Conservation (phyloP, 352 stramenopile genomes). For the Halophytophthora polymorphica region DNA sequence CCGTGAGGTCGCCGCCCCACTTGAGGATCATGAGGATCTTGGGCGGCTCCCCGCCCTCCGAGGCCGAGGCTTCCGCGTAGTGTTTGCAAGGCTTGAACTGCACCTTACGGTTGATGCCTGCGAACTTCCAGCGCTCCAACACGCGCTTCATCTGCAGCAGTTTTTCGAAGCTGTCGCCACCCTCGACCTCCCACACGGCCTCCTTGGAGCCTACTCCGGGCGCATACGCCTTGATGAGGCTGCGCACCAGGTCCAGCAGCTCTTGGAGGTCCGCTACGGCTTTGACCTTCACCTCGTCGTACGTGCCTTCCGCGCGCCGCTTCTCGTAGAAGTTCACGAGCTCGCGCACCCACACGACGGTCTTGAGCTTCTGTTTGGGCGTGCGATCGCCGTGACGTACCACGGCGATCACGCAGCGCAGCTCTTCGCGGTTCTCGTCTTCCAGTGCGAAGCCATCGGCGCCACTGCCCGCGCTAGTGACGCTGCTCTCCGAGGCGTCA, state of each 20-base stretch:
- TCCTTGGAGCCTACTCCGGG: slow-evolving; percentile 77
- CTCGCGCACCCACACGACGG: slow-evolving; percentile 82
- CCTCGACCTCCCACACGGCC: slow-evolving; percentile 81
- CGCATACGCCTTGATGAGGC: slow-evolving; percentile 79
- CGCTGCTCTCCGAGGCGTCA: slow-evolving; percentile 66
- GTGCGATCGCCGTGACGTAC: slow-evolving; percentile 98
- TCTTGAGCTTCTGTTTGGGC: slow-evolving; percentile 99
- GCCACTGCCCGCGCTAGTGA: slow-evolving; percentile 52
- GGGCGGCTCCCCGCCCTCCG: slow-evolving; percentile 45
- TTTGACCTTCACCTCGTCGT: slow-evolving; percentile 86
- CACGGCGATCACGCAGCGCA: slow-evolving; percentile 98
- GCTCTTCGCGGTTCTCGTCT: slow-evolving; percentile 91
- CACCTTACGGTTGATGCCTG: slow-evolving; percentile 97
- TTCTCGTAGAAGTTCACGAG: slow-evolving; percentile 85
- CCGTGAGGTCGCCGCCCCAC: slow-evolving; percentile 98
- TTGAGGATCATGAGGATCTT: slow-evolving; percentile 99
- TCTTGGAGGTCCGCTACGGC: slow-evolving; percentile 77
- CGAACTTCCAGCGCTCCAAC: slow-evolving; percentile 96
- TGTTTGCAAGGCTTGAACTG: slow-evolving; percentile 81
- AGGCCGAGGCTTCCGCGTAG: slow-evolving; percentile 38
- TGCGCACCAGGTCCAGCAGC: slow-evolving; percentile 76
- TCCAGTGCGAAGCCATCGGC: slow-evolving; percentile 29
- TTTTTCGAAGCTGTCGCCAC: slow-evolving; percentile 90
- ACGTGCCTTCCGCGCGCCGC: slow-evolving; percentile 63
- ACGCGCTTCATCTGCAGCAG: slow-evolving; percentile 96